phyloP scores from a whole-genome alignment of 108 stramenopile genomes.

The Fistulifera pelliculosa region DNA sequence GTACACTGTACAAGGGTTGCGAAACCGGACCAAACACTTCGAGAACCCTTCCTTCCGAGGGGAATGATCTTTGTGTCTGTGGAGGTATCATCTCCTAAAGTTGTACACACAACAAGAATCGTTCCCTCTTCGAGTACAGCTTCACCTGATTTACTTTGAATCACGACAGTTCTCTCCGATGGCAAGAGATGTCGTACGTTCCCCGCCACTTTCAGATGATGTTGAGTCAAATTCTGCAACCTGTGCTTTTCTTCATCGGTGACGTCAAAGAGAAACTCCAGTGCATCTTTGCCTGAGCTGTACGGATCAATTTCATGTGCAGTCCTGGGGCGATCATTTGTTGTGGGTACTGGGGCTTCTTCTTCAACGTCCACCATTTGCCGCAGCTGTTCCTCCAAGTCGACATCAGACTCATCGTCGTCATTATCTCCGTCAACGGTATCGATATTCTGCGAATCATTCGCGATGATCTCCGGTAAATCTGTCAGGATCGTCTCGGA shows the following conservation, averaged over 20 bases:
- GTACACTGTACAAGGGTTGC: constrained; percentile 73
- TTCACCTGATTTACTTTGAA: constrained; percentile 7
- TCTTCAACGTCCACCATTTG: neutral
- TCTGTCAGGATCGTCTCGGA: neutral
- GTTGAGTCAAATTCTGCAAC: neutral
- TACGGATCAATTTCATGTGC: neutral
- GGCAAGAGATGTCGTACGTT: constrained; percentile 49
- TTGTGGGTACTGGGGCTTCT: constrained; percentile 2
- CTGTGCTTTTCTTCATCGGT: neutral
- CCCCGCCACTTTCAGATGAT: constrained; percentile 38
- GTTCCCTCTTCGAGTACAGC: constrained; percentile 29
- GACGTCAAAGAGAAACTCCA: neutral
- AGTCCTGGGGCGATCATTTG: neutral
- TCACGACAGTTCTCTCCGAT: constrained; percentile 15
- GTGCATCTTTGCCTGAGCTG: neutral
- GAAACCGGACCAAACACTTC: constrained; percentile 84
- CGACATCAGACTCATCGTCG: neutral
- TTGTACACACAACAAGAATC: constrained; percentile 40
- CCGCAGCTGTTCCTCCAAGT: neutral
- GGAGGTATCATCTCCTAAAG: neutral
- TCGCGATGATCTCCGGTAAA: neutral
- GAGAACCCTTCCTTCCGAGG: constrained; percentile 63
- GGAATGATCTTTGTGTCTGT: constrained; percentile 14
- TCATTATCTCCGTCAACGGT: neutral
- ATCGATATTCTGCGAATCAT: neutral